Conservation (phyloP, 2,329 filamentous ascomycete genomes). For the Venturia carpophila region DNA sequence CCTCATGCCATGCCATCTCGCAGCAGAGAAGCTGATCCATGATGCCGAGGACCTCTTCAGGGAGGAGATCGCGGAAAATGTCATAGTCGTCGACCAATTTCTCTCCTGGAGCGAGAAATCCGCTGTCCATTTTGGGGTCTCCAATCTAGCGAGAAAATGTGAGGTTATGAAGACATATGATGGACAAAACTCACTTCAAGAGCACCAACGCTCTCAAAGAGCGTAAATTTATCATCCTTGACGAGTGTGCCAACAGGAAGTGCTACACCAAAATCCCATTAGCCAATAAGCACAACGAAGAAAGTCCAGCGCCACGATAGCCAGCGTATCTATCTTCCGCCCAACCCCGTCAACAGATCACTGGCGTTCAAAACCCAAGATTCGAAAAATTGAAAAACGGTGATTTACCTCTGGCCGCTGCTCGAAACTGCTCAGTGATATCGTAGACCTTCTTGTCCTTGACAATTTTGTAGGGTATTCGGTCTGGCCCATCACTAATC, state of each 20-base stretch:
- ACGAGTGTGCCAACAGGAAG: slow-evolving; percentile 73
- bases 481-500: not conserved
- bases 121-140: slow-evolving; percentile 98
- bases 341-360: not conserved
- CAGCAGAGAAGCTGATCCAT: slow-evolving; percentile 88
- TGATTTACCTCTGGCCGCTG: slow-evolving; percentile 43
- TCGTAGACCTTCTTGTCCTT: slow-evolving; percentile 38
- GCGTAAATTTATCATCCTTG: slow-evolving; percentile 88
- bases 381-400: not conserved
- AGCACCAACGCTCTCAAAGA: slow-evolving; percentile 89
- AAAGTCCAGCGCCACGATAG: not conserved
- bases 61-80: slow-evolving; percentile 56
- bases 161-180: not conserved
- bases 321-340: not conserved
- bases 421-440: slow-evolving; percentile 49
- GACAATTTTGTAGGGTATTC: not conserved
- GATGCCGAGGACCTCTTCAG: slow-evolving; percentile 79
- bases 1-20: slow-evolving; percentile 95
- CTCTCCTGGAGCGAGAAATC: slow-evolving; percentile 69
- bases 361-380: too few relatives aligned
- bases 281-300: not conserved
- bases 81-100: slow-evolving; percentile 80
- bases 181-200: slow-evolving; percentile 48
- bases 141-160: slow-evolving; percentile 61
- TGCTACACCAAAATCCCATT: slow-evolving; percentile 41